phyloP scores from a whole-genome alignment of 2,329 filamentous ascomycete species.

The Colletotrichum shisoi region DNA sequence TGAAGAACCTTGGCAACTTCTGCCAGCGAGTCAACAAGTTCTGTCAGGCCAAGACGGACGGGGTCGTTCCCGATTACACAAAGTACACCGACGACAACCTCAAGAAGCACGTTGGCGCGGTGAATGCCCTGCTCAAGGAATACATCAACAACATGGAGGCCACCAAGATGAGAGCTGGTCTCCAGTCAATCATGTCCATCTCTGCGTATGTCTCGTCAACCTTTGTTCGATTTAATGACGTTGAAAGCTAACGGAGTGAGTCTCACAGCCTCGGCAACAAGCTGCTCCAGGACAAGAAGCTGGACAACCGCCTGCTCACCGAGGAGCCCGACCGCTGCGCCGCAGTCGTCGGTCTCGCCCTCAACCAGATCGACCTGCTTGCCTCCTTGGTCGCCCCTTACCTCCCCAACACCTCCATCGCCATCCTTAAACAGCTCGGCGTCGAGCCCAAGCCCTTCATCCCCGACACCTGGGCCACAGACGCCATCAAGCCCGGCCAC shows the following conservation, averaged over 20 bases:
- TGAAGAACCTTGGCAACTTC: constrained; percentile 78
- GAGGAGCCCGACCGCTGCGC: constrained; percentile 64
- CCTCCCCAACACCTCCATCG: constrained; percentile 78
- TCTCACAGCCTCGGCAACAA: constrained; percentile 54
- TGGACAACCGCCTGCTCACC: constrained; percentile 63
- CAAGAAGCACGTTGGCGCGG: constrained; percentile 65
- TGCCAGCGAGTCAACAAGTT: constrained; percentile 76
- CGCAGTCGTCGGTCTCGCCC: constrained; percentile 75
- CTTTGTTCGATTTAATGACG: constrained; percentile 9
- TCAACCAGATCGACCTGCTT: constrained; percentile 84
- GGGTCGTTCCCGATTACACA: constrained; percentile 70
- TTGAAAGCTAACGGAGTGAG: background rate
- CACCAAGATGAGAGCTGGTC: constrained; percentile 73
- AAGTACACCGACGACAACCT: constrained; percentile 64
- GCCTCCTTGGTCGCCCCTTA: constrained; percentile 82
- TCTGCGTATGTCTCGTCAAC: constrained; percentile 53
- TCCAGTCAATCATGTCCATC: constrained; percentile 71
- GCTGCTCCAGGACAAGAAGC: constrained; percentile 60
- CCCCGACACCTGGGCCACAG: constrained; percentile 70
- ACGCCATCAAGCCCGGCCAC: constrained; percentile 74
- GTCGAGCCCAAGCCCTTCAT: constrained; percentile 62
- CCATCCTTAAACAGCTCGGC: constrained; percentile 80
- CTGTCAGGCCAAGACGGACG: constrained; percentile 76
- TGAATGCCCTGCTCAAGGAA: constrained; percentile 70
- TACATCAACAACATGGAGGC: constrained; percentile 75